These are phyloP conservation scores for Trametes versicolor DNA, from an alignment of 1,284 basidiomycete genomes.

Conservation along the genomic window DNA sequence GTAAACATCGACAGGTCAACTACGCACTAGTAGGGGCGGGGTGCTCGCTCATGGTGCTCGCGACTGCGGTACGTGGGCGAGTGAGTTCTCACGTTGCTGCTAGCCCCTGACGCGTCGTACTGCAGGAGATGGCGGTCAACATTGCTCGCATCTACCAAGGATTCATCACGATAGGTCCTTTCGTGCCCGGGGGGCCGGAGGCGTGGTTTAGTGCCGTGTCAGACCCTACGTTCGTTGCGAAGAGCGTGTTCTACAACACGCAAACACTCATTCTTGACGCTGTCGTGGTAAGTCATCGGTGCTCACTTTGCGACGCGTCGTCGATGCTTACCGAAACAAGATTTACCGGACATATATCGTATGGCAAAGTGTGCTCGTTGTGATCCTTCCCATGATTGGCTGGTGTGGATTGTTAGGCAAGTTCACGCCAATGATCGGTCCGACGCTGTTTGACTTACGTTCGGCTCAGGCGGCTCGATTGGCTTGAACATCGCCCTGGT, in stretches of 20 bases:
- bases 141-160: conserved; percentile 22
- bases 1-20: conserved; percentile 33
- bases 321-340: conserved; percentile 20
- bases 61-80: conserved; percentile 36
- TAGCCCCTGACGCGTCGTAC: background rate
- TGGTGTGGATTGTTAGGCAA: conserved; percentile 39
- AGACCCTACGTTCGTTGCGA: conserved; percentile 40
- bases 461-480: conserved; percentile 22
- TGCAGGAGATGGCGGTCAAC: conserved; percentile 36
- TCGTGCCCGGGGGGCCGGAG: conserved; percentile 24
- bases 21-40: conserved; percentile 31
- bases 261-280: conserved; percentile 48
- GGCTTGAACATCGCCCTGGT: conserved; percentile 31
- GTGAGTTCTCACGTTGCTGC: background rate
- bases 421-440: conserved; percentile 5
- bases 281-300: conserved; percentile 41
- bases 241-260: conserved; percentile 43
- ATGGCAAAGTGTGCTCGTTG: conserved; percentile 38
- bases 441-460: background rate
- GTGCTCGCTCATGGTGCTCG: conserved; percentile 36
- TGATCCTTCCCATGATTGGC: conserved; percentile 38
- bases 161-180: conserved; percentile 27
- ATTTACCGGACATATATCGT: conserved; percentile 44
- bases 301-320: background rate
- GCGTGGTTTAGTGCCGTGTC: conserved; percentile 41